Conservation (phyloP, 2,329 filamentous ascomycete species). For the Rosellinia necatrix region DNA sequence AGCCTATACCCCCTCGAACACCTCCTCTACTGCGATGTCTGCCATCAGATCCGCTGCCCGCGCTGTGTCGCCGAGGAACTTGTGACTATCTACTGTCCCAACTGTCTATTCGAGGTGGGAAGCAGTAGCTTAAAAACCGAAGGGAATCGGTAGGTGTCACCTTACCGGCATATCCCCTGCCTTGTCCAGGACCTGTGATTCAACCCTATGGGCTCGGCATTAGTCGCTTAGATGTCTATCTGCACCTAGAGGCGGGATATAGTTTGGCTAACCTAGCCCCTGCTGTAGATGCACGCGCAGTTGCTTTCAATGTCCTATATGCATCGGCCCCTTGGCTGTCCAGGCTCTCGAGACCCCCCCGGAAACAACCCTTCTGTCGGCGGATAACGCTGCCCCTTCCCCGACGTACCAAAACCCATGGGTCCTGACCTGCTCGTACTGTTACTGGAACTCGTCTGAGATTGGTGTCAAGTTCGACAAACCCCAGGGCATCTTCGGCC, state of each 20-base stretch:
- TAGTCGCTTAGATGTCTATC: not conserved
- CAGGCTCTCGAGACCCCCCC: slow-evolving; percentile 67
- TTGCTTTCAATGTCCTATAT: slow-evolving; percentile 94
- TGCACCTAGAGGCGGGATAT: not conserved
- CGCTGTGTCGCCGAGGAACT: slow-evolving; percentile 93
- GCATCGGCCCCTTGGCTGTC: slow-evolving; percentile 78
- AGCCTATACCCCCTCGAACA: slow-evolving; percentile 92
- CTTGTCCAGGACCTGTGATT: not conserved
- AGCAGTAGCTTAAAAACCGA: slow-evolving; percentile 91
- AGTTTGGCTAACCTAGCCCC: not conserved
- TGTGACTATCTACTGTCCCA: slow-evolving; percentile 92
- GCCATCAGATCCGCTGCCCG: slow-evolving; percentile 92
- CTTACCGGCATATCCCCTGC: not conserved
- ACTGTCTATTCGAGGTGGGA: slow-evolving; percentile 93
- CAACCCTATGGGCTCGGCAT: not conserved
- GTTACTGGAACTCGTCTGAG: slow-evolving; percentile 89
- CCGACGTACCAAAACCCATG: slow-evolving; percentile 59
- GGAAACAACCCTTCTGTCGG: slow-evolving; percentile 49
- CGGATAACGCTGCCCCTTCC: slow-evolving; percentile 48
- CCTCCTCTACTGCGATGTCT: slow-evolving; percentile 95
- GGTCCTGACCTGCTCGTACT: slow-evolving; percentile 85
- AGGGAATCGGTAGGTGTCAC: slow-evolving; percentile 75
- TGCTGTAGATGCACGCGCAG: slow-evolving; percentile 79
- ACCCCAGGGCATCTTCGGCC: slow-evolving; percentile 80
- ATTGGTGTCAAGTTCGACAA: slow-evolving; percentile 90